These are phyloP conservation scores for Penicillium frequentans DNA, from an alignment of 2,329 filamentous ascomycete species.

Conservation along the genomic window DNA sequence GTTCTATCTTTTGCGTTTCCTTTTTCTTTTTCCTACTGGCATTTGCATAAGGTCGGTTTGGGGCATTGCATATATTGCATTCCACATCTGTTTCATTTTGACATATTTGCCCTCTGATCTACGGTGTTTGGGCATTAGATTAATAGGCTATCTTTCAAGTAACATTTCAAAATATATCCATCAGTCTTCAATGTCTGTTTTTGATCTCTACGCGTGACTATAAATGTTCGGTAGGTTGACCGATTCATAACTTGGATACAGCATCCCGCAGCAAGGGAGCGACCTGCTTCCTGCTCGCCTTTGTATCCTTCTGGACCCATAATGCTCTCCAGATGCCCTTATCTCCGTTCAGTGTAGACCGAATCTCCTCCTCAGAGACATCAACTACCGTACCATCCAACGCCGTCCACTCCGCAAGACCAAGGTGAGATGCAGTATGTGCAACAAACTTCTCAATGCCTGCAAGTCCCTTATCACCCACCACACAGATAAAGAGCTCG, in stretches of 20 bases:
- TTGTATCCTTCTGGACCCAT: slow-evolving; percentile 58
- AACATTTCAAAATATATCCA: neutral
- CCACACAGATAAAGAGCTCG: slow-evolving; percentile 53
- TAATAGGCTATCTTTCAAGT: slow-evolving; percentile 1
- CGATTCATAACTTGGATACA: slow-evolving; percentile 26
- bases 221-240: neutral
- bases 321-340: slow-evolving; percentile 45
- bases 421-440: slow-evolving; percentile 45
- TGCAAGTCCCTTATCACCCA: slow-evolving; percentile 36
- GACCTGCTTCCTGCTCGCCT: slow-evolving; percentile 63
- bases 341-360: slow-evolving; percentile 14
- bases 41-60: slow-evolving; percentile 26
- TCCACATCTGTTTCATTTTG: neutral
- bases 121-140: slow-evolving; percentile 11
- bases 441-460: slow-evolving; percentile 49
- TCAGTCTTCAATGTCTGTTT: neutral
- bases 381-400: slow-evolving; percentile 26
- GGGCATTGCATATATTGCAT: slow-evolving; percentile 22
- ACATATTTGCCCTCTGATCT: neutral
- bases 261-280: slow-evolving; percentile 58
- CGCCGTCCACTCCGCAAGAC: slow-evolving; percentile 34
- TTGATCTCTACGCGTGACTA: neutral
- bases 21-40: slow-evolving; percentile 18
- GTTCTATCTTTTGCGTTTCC: slow-evolving; percentile 2
- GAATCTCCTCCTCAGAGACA: slow-evolving; percentile 16